Evolutionary conservation across 139 green algal genomes (phyloP).

Genomic region (Prasinococcaceae sp.): DNA sequence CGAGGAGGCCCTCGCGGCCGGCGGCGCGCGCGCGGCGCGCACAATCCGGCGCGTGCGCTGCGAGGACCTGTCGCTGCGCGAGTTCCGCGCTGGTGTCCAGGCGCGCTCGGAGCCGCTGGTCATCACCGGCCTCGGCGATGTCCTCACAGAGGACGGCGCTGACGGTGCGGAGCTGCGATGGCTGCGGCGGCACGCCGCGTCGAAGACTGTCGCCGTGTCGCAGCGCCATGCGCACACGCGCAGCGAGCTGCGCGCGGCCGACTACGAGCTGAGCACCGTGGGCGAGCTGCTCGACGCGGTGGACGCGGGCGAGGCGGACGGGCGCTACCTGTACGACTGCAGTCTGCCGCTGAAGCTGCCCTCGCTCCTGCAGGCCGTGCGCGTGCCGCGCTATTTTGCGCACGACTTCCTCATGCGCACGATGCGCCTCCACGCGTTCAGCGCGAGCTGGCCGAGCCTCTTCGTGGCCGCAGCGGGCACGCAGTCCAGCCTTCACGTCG

Average conservation of each 20-base stretch:
- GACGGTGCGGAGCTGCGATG: background rate
- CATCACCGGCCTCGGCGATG: background rate
- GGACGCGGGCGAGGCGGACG: background rate
- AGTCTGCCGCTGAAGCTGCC: conserved; percentile 4
- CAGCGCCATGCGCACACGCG: background rate
- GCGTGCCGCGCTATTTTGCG: conserved; percentile 2
- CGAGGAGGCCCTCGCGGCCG: background rate
- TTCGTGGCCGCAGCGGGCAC: conserved; percentile 8
- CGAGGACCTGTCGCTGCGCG: background rate
- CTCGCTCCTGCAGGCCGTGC: background rate
- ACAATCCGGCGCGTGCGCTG: conserved; percentile 4
- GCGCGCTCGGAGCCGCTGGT: background rate
- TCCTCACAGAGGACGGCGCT: conserved; percentile 3
- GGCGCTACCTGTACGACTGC: conserved; percentile 6
- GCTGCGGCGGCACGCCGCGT: background rate
- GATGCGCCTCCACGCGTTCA: conserved; percentile 1
- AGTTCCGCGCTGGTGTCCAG: background rate
- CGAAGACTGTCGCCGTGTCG: conserved; percentile 4
- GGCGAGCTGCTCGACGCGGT: conserved; percentile 1
- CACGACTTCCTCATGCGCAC: conserved; percentile 5
- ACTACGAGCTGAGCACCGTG: background rate
- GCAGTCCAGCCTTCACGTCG: background rate
- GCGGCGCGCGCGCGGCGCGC: background rate
- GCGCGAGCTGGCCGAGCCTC: background rate
- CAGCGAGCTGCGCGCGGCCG: background rate